Evolutionary conservation across 2,329 filamentous ascomycete genomes (phyloP).

Genomic region (Cercospora zeina): DNA sequence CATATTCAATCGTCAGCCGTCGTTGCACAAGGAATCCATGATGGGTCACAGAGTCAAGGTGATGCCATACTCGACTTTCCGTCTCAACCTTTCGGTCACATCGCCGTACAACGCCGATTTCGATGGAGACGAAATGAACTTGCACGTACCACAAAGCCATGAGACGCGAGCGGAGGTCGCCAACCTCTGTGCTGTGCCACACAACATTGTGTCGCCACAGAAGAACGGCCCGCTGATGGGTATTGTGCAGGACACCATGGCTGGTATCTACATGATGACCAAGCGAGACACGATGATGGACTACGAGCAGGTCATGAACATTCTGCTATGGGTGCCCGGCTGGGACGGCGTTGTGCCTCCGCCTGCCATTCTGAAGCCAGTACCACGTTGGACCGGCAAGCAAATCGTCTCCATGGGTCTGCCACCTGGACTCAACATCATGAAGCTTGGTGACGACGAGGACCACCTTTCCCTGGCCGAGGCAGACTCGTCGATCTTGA

Average conservation of each 20-base stretch:
- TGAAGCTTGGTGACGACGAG: slow-evolving; percentile 53
- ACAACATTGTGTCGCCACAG: slow-evolving; percentile 97
- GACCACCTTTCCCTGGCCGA: slow-evolving; percentile 36
- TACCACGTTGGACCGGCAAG: slow-evolving; percentile 95
- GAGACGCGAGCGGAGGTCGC: slow-evolving; percentile 94
- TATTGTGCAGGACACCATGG: slow-evolving; percentile 97
- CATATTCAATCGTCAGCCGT: slow-evolving; percentile 99
- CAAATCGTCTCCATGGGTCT: slow-evolving; percentile 94
- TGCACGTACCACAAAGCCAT: slow-evolving; percentile 97
- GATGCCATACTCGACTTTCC: slow-evolving; percentile 99
- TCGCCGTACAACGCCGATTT: slow-evolving; percentile 99
- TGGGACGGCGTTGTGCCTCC: slow-evolving; percentile 95
- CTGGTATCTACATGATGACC: slow-evolving; percentile 95
- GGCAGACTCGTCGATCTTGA: slow-evolving; percentile 65
- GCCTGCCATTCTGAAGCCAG: slow-evolving; percentile 90
- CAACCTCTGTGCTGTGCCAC: slow-evolving; percentile 94
- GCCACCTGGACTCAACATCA: slow-evolving; percentile 76
- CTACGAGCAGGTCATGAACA: slow-evolving; percentile 91
- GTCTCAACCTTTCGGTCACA: slow-evolving; percentile 94
- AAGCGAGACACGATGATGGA: slow-evolving; percentile 87
- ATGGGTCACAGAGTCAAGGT: slow-evolving; percentile 98
- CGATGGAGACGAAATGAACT: slow-evolving; percentile 99
- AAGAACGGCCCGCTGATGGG: slow-evolving; percentile 97
- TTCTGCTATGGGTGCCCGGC: slow-evolving; percentile 94
- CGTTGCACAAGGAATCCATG: slow-evolving; percentile 99